Base-by-base conservation (phyloP, 345 rosid species). In the Theobroma cacao region DNA sequence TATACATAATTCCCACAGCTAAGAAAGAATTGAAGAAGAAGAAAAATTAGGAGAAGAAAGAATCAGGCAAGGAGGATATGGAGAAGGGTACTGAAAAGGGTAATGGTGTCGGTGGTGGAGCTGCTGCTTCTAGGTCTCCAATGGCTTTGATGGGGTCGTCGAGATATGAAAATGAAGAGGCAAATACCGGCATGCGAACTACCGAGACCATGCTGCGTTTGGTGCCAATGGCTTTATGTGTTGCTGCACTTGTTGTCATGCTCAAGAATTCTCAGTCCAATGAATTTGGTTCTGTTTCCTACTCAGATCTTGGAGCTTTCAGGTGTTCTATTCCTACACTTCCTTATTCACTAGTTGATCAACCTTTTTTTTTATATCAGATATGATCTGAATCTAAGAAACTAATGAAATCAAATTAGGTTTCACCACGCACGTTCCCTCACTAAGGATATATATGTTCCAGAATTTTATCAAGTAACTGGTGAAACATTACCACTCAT, bases 221-320 rank as follows among this genome's bases (percentile, higher is more conserved):
- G 40, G 69, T 83, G 76, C 91, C 98, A 2, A 81, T 93, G 87
- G 88, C 87, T 64, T 62, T 92, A 20, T 88, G 95, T 69, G 67
- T 91, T 59, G 45, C 88, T 2, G 93, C 93, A 8, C 89, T 95
- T 20, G 89, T 93, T 12, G 65, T 89, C 72, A 93, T 91, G 95
- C 89, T 91, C 33, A 90, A 90, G 86, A 81, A 88, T 77, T 89
- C 97, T 34, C 83, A 78, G 61, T 81, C 91, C 33, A 92, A 78
- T 59, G 97, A 93, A 31, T 92, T 62, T 60, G 99, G 94, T 84
- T 86, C 95, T 10, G 74, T 93, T 74, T 89, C 97, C 52, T 93
- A 93, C 86, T 90, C 95, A 41, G 86, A 86, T 80, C 91, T 95
- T 38, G 89, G 87, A 26, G 98, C 98, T 76, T 92, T 93, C 91